Percentiles rank a stretch among this genome's conserved stretches.
phyloP scores from a whole-genome alignment of 2,329 filamentous ascomycete genomes.

The Leptographium procerum region DNA sequence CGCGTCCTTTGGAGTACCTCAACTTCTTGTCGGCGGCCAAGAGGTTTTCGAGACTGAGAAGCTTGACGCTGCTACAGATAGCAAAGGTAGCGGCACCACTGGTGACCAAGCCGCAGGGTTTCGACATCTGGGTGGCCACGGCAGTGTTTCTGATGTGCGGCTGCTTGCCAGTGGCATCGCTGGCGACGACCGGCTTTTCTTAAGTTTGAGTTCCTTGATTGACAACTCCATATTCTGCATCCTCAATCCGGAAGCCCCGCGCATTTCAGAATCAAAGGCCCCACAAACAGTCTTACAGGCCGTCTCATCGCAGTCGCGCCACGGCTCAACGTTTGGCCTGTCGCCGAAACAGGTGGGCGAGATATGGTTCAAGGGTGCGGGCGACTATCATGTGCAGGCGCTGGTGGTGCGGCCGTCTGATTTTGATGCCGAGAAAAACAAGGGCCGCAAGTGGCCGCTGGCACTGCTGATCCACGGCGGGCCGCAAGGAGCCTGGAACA shows the following conservation, averaged over 20 bases:
- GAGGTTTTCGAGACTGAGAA: conserved; percentile 12
- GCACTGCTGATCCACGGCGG: conserved; percentile 75
- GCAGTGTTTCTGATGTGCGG: conserved; percentile 42
- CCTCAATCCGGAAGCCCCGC: conserved; percentile 29
- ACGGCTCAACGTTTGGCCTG: conserved; percentile 56
- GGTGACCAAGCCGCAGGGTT: background rate
- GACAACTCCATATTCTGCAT: conserved; percentile 63
- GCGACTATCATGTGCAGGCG: conserved; percentile 55
- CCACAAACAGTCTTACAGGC: conserved; percentile 15
- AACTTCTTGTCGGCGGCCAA: conserved; percentile 28
- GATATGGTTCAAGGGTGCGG: conserved; percentile 57
- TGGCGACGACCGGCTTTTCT: conserved; percentile 36
- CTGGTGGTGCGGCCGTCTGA: conserved; percentile 54
- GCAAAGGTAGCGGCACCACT: background rate
- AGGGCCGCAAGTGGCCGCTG: conserved; percentile 54
- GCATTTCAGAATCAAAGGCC: background rate
- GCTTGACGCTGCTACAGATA: background rate
- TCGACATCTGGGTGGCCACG: conserved; percentile 22
- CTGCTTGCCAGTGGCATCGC: conserved; percentile 30
- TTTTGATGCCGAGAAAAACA: conserved; percentile 51
- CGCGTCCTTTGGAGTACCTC: conserved; percentile 26
- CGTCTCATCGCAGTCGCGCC: conserved; percentile 53
- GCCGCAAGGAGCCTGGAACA: conserved; percentile 64
- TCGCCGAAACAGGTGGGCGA: conserved; percentile 52
- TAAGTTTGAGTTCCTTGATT: conserved; percentile 56